Percentiles rank a stretch among this genome's conserved stretches.
These are phyloP conservation scores for Candida sp. DNA, from an alignment of 1,139 yeast species.

Conservation along the genomic window DNA sequence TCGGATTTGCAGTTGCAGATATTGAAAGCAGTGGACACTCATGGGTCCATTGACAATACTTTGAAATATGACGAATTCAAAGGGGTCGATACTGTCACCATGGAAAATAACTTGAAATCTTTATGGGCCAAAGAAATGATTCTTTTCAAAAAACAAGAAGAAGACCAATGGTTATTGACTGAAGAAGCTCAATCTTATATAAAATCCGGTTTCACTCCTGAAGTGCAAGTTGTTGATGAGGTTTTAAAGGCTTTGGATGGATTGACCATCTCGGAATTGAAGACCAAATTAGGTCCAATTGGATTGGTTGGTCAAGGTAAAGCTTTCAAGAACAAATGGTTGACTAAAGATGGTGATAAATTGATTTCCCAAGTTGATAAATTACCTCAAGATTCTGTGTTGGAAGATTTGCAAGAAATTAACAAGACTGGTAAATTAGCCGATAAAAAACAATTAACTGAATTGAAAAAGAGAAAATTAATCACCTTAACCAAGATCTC, in stretches of 20 bases:
- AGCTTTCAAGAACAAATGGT: conserved; percentile 99
- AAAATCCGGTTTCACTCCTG: conserved; percentile 76
- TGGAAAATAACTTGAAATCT: conserved; percentile 77
- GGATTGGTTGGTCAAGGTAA: conserved; percentile 96
- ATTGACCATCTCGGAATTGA: conserved; percentile 79
- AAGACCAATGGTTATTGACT: conserved; percentile 73
- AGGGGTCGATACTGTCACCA: conserved; percentile 33
- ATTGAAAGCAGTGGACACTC: conserved; percentile 58
- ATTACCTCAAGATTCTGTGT: conserved; percentile 66
- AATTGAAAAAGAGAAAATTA: conserved; percentile 92
- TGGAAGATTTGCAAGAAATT: conserved; percentile 64
- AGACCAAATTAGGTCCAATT: conserved; percentile 68
- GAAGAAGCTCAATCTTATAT: conserved; percentile 82
- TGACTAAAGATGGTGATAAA: conserved; percentile 79
- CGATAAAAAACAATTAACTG: conserved; percentile 69
- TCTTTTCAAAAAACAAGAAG: conserved; percentile 68
- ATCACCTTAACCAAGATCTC: conserved; percentile 67
- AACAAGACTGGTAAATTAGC: conserved; percentile 52
- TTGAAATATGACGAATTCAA: conserved; percentile 49
- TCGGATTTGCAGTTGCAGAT: conserved; percentile 56
- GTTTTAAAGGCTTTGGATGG: conserved; percentile 76
- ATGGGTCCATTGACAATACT: conserved; percentile 62
- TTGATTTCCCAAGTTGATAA: conserved; percentile 55
- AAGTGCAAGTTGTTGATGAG: conserved; percentile 73
- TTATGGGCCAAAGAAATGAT: conserved; percentile 84